phyloP scores from a whole-genome alignment of 2,329 filamentous ascomycete species.

The Aspergillus costaricaensis region DNA sequence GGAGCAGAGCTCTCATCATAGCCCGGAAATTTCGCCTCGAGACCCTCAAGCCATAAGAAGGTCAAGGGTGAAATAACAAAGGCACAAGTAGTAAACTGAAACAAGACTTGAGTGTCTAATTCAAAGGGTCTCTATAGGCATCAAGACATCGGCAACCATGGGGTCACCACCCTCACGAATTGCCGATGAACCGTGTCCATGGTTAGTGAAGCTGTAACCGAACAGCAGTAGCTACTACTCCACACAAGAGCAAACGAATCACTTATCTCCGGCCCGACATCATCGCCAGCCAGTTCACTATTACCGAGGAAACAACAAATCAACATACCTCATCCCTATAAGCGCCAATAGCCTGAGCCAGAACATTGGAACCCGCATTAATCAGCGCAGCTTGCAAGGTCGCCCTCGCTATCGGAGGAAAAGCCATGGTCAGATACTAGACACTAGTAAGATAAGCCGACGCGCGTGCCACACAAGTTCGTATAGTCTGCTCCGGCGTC shows the following conservation, averaged over 20 bases:
- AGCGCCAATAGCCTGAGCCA: constrained; percentile 57
- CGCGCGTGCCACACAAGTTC: not conserved
- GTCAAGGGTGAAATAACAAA: constrained; percentile 59
- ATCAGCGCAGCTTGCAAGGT: constrained; percentile 57
- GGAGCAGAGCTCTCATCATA: constrained; percentile 19
- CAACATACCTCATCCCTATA: constrained; percentile 47
- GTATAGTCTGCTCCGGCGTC: not conserved
- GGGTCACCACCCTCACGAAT: not conserved
- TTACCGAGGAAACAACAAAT: constrained; percentile 14
- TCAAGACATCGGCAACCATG: not conserved
- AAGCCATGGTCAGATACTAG: constrained; percentile 21
- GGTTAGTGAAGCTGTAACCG: not conserved
- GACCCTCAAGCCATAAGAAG: constrained; percentile 59
- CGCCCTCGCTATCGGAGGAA: constrained; percentile 54
- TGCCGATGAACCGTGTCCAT: not conserved
- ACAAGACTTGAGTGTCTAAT: constrained; percentile 52
- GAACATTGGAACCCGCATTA: constrained; percentile 56
- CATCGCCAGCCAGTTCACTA: not conserved
- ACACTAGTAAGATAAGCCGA: not conserved
- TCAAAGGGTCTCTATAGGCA: constrained; percentile 43
- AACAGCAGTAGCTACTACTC: not conserved
- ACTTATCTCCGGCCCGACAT: not conserved
- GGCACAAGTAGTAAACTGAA: constrained; percentile 58
- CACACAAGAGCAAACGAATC: too few relatives aligned
- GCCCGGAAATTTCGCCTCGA: constrained; percentile 57